Evolutionary conservation across 2,329 filamentous ascomycete species (phyloP), one percentile per base, ranked within the genome.

Genomic region (Ceratocystis diversiconidia): DNA sequence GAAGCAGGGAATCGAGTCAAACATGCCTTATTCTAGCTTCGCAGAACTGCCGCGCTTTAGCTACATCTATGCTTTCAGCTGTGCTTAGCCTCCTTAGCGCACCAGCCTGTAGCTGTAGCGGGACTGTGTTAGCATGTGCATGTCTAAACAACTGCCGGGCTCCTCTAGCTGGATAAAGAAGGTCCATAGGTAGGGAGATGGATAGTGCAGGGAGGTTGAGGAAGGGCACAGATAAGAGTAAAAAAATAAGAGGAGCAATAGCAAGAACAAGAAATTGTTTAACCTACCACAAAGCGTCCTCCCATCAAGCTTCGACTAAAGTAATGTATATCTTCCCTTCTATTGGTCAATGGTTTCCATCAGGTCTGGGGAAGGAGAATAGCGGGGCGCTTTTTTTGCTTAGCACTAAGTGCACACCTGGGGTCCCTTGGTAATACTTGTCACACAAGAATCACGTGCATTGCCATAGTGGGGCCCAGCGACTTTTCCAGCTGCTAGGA

Each of bases 21-120:
- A 62, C 65, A 48, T 25, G 61, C 65, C 22, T 44, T 28, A 66
- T 36, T 48, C 62, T 48, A 5, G 60, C 5, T 30, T 66, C 60
- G 17, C 65, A 66, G 41, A 63, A 66, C 30, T 62, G 22, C 19
- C 60, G 50, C 17, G 60, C 60, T 10, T 48, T 55, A 19, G 48
- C 7, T 19, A 64, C 30, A 64, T 64, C 62, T 17, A 57, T 5
- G 25, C 52, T 57, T 15, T 57, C 52, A 10, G 7, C 30, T 28
- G 52, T 30, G 52, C 25, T 57, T 30, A 57, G 52, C 19, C 28
- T 19, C 25, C 52, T 25, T 30, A 12, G 10, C 25, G 52, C 52
- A 30, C 52, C 28, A 17, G 52, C 25, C 52, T 0, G 52, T 22
- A 57, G 52, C 28, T 32, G 52, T 30, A 57, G 19, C 17, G 25